Evolutionary conservation across 805 yeast genomes (phyloP).

Genomic region (Clavispora carvajalis): DNA sequence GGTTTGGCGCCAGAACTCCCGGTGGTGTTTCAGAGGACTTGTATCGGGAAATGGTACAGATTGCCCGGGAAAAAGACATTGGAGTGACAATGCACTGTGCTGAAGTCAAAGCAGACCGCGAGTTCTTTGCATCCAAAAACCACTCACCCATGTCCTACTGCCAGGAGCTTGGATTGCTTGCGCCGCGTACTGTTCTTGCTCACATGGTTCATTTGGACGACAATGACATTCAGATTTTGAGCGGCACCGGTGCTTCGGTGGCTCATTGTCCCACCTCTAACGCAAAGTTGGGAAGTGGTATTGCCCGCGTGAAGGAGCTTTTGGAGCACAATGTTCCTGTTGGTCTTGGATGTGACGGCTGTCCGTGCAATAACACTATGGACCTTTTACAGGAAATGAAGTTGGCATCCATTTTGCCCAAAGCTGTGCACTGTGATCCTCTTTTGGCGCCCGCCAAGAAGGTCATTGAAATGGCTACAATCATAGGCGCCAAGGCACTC

Average conservation of each 20-base stretch:
- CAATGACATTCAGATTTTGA: constrained; percentile 7
- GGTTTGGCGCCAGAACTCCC: constrained; percentile 14
- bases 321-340: constrained; percentile 12
- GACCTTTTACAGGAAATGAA: constrained; percentile 18
- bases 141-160: constrained; percentile 14
- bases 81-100: constrained; percentile 14
- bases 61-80: constrained; percentile 9
- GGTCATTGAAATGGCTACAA: constrained; percentile 12
- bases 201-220: constrained; percentile 14
- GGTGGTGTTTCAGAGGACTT: constrained; percentile 12
- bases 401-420: constrained; percentile 15
- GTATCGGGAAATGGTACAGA: constrained; percentile 10
- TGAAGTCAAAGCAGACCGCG: constrained; percentile 12
- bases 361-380: constrained; percentile 18
- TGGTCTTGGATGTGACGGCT: constrained; percentile 18
- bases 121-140: constrained; percentile 12
- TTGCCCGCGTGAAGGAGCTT: constrained; percentile 14
- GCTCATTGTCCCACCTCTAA: constrained; percentile 17
- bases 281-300: constrained; percentile 17
- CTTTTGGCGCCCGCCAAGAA: constrained; percentile 9
- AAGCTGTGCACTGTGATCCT: constrained; percentile 18
- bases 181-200: constrained; percentile 13
- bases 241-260: constrained; percentile 11
- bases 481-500: constrained; percentile 10
- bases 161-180: constrained; percentile 9